Base-by-base conservation (phyloP, 306 rosid species). In the Rosa rugosa region DNA sequence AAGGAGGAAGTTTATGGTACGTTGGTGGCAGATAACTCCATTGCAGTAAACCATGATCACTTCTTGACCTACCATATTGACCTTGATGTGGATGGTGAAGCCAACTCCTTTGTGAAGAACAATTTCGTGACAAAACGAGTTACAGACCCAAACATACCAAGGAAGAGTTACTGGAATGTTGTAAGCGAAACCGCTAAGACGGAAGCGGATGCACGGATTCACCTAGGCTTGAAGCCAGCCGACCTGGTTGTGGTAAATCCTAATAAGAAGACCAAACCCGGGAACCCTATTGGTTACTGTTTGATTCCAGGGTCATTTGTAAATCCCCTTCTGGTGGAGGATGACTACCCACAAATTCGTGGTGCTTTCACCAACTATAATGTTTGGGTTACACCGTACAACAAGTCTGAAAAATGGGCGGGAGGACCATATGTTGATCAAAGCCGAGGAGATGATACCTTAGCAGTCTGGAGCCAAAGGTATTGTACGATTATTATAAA, bases 21-120 rank as follows among this genome's bases (percentile, higher is more conserved):
- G 1, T n/a, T 88, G 69, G 77, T 92, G 0, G 75, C 93, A 40
- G 88, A 75, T 11, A 71, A 89, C 57, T 85, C 84, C 31, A 62
- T 92, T 10, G 95, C 84, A 1, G 85, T 87, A 2, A 82, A 77
- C 86, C 95, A 92, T 36, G 97, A 92, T 23, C 97, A 92, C 75
- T 90, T 23, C 81, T 77, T 84, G 72, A 82, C 72, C 0, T 90
- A 78, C 71, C 82, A 89, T 71, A 92, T 92, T 11, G 91, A 90
- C 62, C 82, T 90, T 4, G 95, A 90, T 72, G 70, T 90, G 20
- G 93, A 86, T 47, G 90, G 91, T 5, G 80, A 44, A 36, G 71
- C 77, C 0, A 92, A 90, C 67, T 90, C 97, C 13, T 87, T 86
- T 49, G 85, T 85, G 56, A 89, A 85, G 80, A 72, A 82, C 8